Base-by-base conservation (phyloP, 1,139 yeast genomes). In the Schizosaccharomyces versatilis region DNA sequence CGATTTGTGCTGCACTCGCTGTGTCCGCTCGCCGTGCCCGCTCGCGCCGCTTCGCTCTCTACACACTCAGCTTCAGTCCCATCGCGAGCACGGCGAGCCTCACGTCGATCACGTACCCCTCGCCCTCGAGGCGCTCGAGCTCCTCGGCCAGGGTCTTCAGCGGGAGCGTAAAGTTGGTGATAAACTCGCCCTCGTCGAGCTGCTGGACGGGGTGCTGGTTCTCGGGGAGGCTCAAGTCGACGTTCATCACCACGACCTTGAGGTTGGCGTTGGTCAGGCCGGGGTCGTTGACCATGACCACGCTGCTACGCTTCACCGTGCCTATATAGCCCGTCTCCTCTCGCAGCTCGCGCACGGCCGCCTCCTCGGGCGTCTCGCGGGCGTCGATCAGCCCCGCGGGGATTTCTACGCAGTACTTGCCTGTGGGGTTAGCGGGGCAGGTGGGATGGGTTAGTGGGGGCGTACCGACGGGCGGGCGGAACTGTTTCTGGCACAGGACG, bases 301-400 rank as follows among this genome's bases (percentile, higher is more conserved):
- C 77, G 7, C 84, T 73, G 57, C 69, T 70, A 14, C 72, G 63
- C 56, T 76, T 64, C 39, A 77, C 76, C 32, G 74, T 78, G 3
- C 93, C 90, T 54, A 79, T 70, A 64, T 83, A 88, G 0, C 98
- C 98, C 0, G 97, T 88, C 65, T 90, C 98, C 66, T 90, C 98
- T 55, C 74, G 73, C 59, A 90, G 70, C 66, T 90, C 98, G 58
- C 98, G 74, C 55, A 80, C 73, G 0, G 97, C 97, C 41, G 96
- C 85, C 2, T 76, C 67, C 60, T 80, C 86, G 44, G 85, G 69
- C 1, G 81, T 66, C 65, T 90, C 98, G 54, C 77, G 74, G 1
- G 93, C 85, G 66, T 90, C 98, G 51, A 90, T 75, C 58, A 90
- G 71, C 0, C 98, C 98, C 0, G 98, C 98, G 0, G 98, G 98